Evolutionary conservation across 2,329 filamentous ascomycete species (phyloP).

Genomic region (Orbilia quercus): DNA sequence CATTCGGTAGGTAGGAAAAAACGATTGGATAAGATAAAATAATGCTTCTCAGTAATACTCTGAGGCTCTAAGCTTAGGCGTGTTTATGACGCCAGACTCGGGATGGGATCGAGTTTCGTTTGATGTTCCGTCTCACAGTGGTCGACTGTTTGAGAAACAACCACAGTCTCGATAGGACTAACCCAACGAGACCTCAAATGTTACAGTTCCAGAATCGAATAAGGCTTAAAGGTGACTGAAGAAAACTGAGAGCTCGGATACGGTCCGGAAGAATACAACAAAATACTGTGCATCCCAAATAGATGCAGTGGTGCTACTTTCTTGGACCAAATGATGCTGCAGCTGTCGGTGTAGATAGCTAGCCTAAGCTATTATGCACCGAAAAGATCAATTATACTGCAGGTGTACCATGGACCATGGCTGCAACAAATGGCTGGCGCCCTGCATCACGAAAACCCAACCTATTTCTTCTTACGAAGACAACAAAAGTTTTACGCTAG

Average conservation of each 20-base stretch:
- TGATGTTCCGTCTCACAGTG: constrained; percentile 22
- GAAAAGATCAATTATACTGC: neutral
- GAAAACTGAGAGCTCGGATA: constrained; percentile 1
- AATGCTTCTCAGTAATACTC: neutral
- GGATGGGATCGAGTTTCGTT: constrained; percentile 3
- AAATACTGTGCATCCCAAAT: constrained; percentile 14
- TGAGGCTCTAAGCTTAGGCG: neutral
- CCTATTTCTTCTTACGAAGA: neutral
- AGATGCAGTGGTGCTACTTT: neutral
- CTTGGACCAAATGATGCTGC: constrained; percentile 10
- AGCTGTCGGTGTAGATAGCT: constrained; percentile 4
- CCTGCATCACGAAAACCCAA: constrained; percentile 8
- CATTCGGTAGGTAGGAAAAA: neutral
- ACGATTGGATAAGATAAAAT: neutral
- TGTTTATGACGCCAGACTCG: constrained; percentile 13
- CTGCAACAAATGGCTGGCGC: constrained; percentile 25
- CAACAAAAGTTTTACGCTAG: neutral
- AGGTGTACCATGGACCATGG: constrained; percentile 25
- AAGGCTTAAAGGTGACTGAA: neutral
- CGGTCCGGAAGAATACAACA: constrained; percentile 2
- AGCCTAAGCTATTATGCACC: neutral
- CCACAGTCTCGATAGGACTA: constrained; percentile 5
- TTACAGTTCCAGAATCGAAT: constrained; percentile 25
- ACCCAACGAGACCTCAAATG: constrained; percentile 5
- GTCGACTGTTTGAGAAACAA: constrained; percentile 35